Evolutionary conservation across 495 filamentous ascomycete genomes (phyloP), one percentile per base, ranked within the genome.

Genomic region (Aspergillus diversus): DNA sequence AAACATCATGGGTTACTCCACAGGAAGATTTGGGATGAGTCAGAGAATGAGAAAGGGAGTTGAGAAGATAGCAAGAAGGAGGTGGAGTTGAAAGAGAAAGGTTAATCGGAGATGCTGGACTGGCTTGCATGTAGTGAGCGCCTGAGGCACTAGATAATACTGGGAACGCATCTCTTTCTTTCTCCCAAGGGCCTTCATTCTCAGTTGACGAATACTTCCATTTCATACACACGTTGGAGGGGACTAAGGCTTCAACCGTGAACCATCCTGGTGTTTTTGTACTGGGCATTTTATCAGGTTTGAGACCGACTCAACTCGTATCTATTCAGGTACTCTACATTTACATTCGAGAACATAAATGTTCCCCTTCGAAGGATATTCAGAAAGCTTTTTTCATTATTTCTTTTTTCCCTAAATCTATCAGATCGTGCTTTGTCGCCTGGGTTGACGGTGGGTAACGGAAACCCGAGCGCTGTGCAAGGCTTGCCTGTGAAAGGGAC

Each of bases 121-220:
- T 54, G 32, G 31, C 51, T 33, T 54, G 51, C 27, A 33, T 27
- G 16, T 21, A 6, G 39, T 8, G n/a, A 60, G 42, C 33, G 50
- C 51, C 42, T 55, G 6, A 49, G 59, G 51, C 59, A 61, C 53
- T 37, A 13, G 11, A 55, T 27, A 21, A 50, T 50, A 50, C 11
- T n/a, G 11, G 39, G 39, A 43, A 12, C 39, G 4, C 27, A 17
- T 17, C 47, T 50, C 16, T 2, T 49, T 16, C 37, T 43, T 15
- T 43, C 39, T 43, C n/a, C n/a, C 39, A 43, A 6, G 3, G n/a
- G 0, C 39, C 21, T 27, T 27, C 21, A 1, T 27, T 27, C 21
- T 27, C 21, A 27, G 21, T 27, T 2, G 21, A 27, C 2, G 21
- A 27, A 27, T 27, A 27, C 21, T 27, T 27, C 21, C 21, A 27